Conservation (phyloP, 148 eudicot genomes). For the Diospyros lotus region DNA sequence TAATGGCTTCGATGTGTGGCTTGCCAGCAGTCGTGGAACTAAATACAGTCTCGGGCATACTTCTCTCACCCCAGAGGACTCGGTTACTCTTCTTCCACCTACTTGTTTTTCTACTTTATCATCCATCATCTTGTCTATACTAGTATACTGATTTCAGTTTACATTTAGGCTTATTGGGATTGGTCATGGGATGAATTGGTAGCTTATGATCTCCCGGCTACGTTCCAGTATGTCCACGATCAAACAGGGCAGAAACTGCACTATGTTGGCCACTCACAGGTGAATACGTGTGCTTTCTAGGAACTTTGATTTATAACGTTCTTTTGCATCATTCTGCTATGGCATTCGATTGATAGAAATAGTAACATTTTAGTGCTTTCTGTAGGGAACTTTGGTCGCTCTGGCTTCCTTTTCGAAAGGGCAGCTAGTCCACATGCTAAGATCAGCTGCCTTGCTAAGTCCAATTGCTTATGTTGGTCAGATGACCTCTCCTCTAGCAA, state of each 20-base stretch:
- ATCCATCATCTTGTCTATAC: neutral
- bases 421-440: constrained; percentile 35
- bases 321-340: neutral
- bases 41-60: constrained; percentile 48
- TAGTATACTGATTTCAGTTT: too few relatives aligned
- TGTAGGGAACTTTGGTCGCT: constrained; percentile 60
- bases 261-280: constrained; percentile 75
- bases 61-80: constrained; percentile 41
- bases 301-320: neutral
- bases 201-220: constrained; percentile 50
- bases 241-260: constrained; percentile 55
- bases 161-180: constrained; percentile 58
- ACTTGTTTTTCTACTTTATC: neutral
- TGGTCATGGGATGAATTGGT: constrained; percentile 79
- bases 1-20: constrained; percentile 70
- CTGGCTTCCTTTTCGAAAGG: constrained; percentile 49
- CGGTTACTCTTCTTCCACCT: constrained; percentile 24
- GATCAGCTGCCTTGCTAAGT: constrained; percentile 52
- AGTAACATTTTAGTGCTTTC: neutral
- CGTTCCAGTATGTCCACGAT: constrained; percentile 33
- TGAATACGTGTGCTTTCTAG: constrained; percentile 12
- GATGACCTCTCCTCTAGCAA: constrained; percentile 58
- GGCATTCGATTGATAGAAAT: neutral
- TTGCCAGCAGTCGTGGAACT: constrained; percentile 60
- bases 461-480: constrained; percentile 55